A percentile compares a stretch with the other conserved stretches of the same genome.
phyloP scores from a whole-genome alignment of 306 rosid species.

The Clitoria ternatea region DNA sequence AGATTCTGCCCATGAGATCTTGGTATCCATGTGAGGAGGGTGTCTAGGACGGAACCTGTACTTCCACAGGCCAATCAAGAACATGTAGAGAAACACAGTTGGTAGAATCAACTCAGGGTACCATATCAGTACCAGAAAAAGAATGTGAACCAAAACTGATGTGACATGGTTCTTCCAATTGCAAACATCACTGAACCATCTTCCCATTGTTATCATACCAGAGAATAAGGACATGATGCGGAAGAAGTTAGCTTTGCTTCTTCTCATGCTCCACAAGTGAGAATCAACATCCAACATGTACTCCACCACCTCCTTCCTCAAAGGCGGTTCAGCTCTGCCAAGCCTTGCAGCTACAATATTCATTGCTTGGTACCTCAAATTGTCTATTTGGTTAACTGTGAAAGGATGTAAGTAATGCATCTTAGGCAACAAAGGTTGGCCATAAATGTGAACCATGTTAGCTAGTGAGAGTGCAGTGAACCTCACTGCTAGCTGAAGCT shows the following conservation, averaged over 20 bases:
- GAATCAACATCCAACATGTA: constrained; percentile 88
- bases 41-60: constrained; percentile 58
- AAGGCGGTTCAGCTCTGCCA: constrained; percentile 78
- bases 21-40: constrained; percentile 79
- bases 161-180: constrained; percentile 74
- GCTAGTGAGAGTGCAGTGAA: constrained; percentile 69
- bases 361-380: constrained; percentile 74
- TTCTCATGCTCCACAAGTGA: constrained; percentile 88
- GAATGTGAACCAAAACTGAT: constrained; percentile 65
- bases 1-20: constrained; percentile 78
- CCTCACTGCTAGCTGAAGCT: constrained; percentile 72
- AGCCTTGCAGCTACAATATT: constrained; percentile 66
- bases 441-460: constrained; percentile 54
- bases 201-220: constrained; percentile 38
- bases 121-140: constrained; percentile 65
- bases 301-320: constrained; percentile 81
- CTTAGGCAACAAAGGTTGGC: constrained; percentile 82
- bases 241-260: constrained; percentile 92
- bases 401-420: constrained; percentile 83
- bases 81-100: constrained; percentile 68
- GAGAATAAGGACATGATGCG: constrained; percentile 75
- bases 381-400: constrained; percentile 80
- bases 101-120: constrained; percentile 85
- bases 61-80: constrained; percentile 84
- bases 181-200: constrained; percentile 72